phyloP scores from a whole-genome alignment of 225 moss, liverwort and hornwort species.

The Marchantia paleacea region DNA sequence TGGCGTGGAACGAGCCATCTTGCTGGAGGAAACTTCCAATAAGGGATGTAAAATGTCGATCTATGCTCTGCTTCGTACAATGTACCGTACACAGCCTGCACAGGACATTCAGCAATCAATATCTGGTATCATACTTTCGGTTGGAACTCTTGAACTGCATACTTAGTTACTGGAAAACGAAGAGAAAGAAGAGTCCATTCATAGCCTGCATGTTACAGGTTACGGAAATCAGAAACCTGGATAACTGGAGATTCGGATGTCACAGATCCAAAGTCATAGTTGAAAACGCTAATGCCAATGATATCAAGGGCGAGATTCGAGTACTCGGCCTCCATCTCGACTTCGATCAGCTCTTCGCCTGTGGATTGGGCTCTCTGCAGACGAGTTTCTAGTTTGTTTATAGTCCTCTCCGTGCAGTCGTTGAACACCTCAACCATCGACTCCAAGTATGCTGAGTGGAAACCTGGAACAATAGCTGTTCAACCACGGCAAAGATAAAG shows the following conservation, averaged over 20 bases:
- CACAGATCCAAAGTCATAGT: conserved; percentile 98
- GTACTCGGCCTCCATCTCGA: conserved; percentile 94
- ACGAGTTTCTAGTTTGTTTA: conserved; percentile 61
- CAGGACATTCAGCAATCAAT: conserved; percentile 8
- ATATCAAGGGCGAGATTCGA: conserved; percentile 95
- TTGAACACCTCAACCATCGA: conserved; percentile 88
- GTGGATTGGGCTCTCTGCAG: conserved; percentile 45
- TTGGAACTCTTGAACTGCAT: no score
- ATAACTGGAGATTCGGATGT: conserved; percentile 94
- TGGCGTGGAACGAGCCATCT: conserved; percentile 96
- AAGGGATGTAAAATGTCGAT: conserved; percentile 97
- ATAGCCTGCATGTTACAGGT: background rate
- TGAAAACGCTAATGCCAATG: conserved; percentile 96
- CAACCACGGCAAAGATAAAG: background rate
- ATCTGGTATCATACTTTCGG: background rate
- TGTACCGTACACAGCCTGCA: conserved; percentile 97
- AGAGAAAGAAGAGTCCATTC: background rate
- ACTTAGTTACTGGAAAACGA: background rate
- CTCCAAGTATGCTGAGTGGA: conserved; percentile 89
- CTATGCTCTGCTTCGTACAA: conserved; percentile 97
- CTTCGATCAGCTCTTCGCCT: conserved; percentile 49
- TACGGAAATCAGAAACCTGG: conserved; percentile 42
- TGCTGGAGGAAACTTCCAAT: conserved; percentile 87
- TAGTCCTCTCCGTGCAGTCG: conserved; percentile 70
- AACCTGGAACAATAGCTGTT: conserved; percentile 96